Conservation (phyloP, 495 filamentous ascomycete genomes). For the Penicillium angulare region DNA sequence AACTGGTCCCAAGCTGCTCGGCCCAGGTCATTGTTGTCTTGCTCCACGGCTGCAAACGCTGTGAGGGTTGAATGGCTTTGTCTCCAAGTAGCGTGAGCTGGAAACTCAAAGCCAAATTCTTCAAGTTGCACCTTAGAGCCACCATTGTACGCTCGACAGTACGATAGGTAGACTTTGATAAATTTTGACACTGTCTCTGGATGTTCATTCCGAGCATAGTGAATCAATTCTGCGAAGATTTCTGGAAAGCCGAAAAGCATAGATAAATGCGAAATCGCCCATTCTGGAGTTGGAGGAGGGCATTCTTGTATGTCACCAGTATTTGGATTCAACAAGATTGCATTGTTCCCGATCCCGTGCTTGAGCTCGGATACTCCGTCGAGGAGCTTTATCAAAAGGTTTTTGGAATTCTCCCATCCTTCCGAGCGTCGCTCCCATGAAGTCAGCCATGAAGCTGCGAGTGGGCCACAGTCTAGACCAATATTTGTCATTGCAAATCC, state of each 20-base stretch:
- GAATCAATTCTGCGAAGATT: conserved; percentile 13
- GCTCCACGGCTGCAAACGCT: conserved; percentile 15
- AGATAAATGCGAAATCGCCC: conserved; percentile 23
- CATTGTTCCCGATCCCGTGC: conserved; percentile 21
- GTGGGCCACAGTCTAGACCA: conserved; percentile 44
- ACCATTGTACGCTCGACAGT: conserved; percentile 24
- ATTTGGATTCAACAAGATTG: conserved; percentile 17
- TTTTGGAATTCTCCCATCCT: conserved; percentile 8
- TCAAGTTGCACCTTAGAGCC: conserved; percentile 10
- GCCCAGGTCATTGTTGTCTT: conserved; percentile 4
- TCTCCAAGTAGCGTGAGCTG: conserved; percentile 17
- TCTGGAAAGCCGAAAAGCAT: conserved; percentile 26
- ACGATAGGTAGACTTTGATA: conserved; percentile 16
- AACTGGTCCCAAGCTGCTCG: conserved; percentile 16
- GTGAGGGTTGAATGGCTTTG: conserved; percentile 22
- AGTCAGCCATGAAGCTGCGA: conserved; percentile 41
- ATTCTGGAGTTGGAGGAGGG: conserved; percentile 19
- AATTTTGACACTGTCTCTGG: conserved; percentile 1
- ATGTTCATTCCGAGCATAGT: conserved; percentile 10
- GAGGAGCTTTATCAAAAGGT: conserved; percentile 14
- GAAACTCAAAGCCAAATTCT: conserved; percentile 22
- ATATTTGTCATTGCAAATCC: conserved; percentile 37
- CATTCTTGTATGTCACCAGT: conserved; percentile 20
- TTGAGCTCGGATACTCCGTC: conserved; percentile 16
- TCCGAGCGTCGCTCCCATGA: conserved; percentile 40